Conservation (phyloP, 1,284 basidiomycete genomes). For the Leccinum pachyderme region DNA sequence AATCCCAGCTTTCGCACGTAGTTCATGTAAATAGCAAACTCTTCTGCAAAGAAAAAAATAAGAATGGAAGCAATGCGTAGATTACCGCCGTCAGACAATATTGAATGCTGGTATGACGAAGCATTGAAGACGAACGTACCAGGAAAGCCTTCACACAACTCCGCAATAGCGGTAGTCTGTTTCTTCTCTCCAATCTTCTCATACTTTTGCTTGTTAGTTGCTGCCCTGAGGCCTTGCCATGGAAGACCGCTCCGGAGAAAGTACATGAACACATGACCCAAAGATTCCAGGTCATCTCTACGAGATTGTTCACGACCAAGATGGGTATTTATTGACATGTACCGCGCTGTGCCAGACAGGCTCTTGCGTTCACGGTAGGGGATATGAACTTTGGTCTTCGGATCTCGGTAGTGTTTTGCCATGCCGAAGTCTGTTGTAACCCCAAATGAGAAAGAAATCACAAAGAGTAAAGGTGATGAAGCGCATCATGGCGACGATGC, state of each 20-base stretch:
- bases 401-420: conserved; percentile 98
- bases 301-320: conserved; percentile 89
- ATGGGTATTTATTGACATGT: conserved; percentile 99
- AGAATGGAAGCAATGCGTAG: conserved; percentile 3
- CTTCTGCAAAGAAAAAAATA: conserved; percentile 60
- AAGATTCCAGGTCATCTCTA: conserved; percentile 89
- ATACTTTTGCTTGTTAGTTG: conserved; percentile 98
- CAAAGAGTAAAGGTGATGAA: not conserved
- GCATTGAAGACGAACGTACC: conserved; percentile 52
- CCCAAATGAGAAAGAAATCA: conserved; percentile 11
- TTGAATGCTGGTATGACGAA: not conserved
- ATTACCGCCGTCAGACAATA: conserved; percentile 1
- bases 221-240: conserved; percentile 94
- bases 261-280: conserved; percentile 99
- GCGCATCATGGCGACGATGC: conserved; percentile 1
- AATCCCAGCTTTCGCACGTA: conserved; percentile 95
- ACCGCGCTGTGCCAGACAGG: conserved; percentile 94
- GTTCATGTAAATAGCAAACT: conserved; percentile 96
- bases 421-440: conserved; percentile 83
- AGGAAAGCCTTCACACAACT: conserved; percentile 95
- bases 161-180: conserved; percentile 89
- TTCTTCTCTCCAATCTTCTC: conserved; percentile 99
- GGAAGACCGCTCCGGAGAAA: conserved; percentile 91
- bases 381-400: conserved; percentile 96
- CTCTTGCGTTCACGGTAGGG: conserved; percentile 99